These are phyloP conservation scores for Sporisorium iseilematis-ciliati DNA, from an alignment of 1,284 basidiomycete species.

Conservation along the genomic window DNA sequence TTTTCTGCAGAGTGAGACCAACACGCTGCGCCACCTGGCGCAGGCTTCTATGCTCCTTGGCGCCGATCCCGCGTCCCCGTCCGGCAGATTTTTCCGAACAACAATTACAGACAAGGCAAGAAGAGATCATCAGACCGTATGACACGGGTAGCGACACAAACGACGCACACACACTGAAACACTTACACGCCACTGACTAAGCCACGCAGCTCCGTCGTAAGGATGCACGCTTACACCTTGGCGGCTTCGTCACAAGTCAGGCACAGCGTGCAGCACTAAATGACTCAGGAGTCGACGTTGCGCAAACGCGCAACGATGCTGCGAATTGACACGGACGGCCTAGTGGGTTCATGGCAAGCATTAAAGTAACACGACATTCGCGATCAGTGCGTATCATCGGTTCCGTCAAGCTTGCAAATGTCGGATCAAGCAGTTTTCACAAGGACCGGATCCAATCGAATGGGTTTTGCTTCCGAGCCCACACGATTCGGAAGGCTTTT, in stretches of 20 bases:
- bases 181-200: no score
- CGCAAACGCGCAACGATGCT: no score
- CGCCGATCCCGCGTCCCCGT: conserved; percentile 9
- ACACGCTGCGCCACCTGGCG: conserved; percentile 11
- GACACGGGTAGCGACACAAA: neutral
- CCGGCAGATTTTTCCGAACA: neutral
- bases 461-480: neutral
- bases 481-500: neutral
- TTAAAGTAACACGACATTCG: no score
- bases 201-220: no score
- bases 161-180: no score
- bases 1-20: conserved; percentile 8
- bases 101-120: neutral
- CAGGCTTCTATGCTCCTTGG: conserved; percentile 16
- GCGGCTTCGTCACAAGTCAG: no score
- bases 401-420: neutral
- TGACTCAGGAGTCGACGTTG: no score
- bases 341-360: no score
- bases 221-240: no score
- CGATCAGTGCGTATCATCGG: no score
- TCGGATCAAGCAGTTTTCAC: neutral
- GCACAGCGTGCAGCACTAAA: no score
- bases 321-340: no score
- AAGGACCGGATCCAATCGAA: neutral
- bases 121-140: neutral